Conservation (phyloP, 129 eudicot species). For the Lonicera japonica region DNA sequence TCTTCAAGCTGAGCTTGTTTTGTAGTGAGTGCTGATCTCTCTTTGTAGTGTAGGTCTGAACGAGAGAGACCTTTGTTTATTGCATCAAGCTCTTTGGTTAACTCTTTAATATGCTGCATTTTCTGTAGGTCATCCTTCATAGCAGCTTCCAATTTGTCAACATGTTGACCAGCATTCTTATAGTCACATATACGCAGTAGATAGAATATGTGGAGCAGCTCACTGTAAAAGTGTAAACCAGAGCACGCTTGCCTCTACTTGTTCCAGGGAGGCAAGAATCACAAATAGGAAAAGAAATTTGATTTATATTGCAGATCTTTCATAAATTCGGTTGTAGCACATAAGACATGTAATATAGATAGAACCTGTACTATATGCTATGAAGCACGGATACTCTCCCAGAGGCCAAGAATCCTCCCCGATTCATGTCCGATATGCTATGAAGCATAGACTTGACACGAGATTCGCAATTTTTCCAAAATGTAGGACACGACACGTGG, state of each 20-base stretch:
- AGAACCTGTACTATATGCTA: too few species aligned
- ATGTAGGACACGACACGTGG: too few species aligned
- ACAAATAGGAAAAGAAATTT: conserved; percentile 4
- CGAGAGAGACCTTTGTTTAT: conserved; percentile 55
- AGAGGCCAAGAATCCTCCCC: too few species aligned
- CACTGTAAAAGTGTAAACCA: conserved; percentile 77
- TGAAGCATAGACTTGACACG: too few species aligned
- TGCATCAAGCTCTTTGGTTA: conserved; percentile 56
- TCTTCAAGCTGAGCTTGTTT: conserved; percentile 62
- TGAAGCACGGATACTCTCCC: too few species aligned
- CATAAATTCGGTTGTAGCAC: conserved; percentile 9
- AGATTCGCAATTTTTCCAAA: too few species aligned
- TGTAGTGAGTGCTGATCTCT: conserved; percentile 47
- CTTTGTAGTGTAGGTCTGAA: conserved; percentile 55
- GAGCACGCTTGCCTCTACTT: conserved; percentile 64
- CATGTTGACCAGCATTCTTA: conserved; percentile 73
- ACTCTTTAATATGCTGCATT: conserved; percentile 51
- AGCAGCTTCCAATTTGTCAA: conserved; percentile 78
- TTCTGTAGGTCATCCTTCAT: conserved; percentile 69
- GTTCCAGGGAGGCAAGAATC: conserved; percentile 7
- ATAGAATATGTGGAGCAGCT: conserved; percentile 82
- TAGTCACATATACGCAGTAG: conserved; percentile 86
- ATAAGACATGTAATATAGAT: neutral
- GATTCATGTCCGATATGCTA: too few species aligned
- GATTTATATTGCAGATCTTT: neutral